Base-by-base conservation (phyloP, 306 rosid genomes). In the Vicia faba region DNA sequence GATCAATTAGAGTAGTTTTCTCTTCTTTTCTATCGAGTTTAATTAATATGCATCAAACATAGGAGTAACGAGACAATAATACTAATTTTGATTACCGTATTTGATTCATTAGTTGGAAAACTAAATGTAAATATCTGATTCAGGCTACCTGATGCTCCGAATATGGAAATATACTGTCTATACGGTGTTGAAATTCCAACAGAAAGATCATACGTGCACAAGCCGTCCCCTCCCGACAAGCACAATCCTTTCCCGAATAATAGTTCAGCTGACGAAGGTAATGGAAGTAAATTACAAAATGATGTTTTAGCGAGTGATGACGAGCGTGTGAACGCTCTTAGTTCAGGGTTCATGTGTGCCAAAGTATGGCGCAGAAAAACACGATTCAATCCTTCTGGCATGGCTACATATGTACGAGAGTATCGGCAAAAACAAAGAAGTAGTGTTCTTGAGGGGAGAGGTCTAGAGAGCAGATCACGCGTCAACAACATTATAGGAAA, bases 291-390 rank as follows among this genome's bases (percentile, higher is more conserved):
- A 76, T 67, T 86, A 26, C 77, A 70, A 53, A 77, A 65, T 12
- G 89, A 85, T 15, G 82, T 78, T 61, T 88, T 70, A 60, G 88
- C 74, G 66, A 93, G 86, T 12, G 89, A 91, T 6, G 96, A 91
- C 46, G 89, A 80, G 51, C 78, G 79, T 10, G 84, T 75, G 39
- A 82, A 86, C 1, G 75, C 85, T 14, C 2, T 86, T 62, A 91
- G 96, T 65, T 84, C 96, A 9, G 95, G 97, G 11, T 86, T 78
- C 86, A 91, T 86, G 96, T 86, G 96, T 28, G 84, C 88, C 4
- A 88, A 85, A 80, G 96, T 87, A 26, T 88, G 97, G 97, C 79
- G 79, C 5, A 83, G 85, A 81, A 82, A 67, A 69, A 88, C 97
- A 11, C 80, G 84, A 58, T 91, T 91, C 88, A 91, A 88, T 63